Percentiles rank a stretch among this genome's conserved stretches.
Evolutionary conservation across 768 basidiomycete species (phyloP).

Genomic region (Collybiopsis luxurians): DNA sequence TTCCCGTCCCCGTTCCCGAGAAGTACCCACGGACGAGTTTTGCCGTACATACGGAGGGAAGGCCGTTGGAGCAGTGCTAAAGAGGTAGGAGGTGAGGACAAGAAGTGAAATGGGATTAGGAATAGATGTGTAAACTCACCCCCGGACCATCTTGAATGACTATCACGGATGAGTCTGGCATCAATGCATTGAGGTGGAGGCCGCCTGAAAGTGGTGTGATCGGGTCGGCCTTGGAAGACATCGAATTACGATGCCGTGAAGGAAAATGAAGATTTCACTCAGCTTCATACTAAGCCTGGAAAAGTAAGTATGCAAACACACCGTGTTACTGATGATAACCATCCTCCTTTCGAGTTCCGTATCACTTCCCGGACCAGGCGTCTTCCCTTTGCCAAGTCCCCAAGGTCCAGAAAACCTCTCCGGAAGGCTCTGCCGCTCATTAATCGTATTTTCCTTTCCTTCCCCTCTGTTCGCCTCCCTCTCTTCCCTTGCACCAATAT

Average conservation of each 20-base stretch:
- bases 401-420: constrained; percentile 25
- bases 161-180: constrained; percentile 19
- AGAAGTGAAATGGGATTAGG: not conserved
- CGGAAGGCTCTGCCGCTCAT: constrained; percentile 8
- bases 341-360: constrained; percentile 21
- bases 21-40: constrained; percentile 10
- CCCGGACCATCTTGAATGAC: constrained; percentile 20
- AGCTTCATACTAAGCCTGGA: constrained; percentile 11
- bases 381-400: constrained; percentile 12
- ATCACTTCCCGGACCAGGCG: constrained; percentile 10
- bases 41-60: constrained; percentile 11
- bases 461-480: too few species aligned
- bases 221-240: constrained; percentile 8
- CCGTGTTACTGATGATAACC: constrained; percentile 26
- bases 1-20: constrained; percentile 10
- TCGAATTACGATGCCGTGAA: not conserved
- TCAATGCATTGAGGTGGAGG: constrained; percentile 17
- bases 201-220: constrained; percentile 22
- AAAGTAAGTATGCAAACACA: constrained; percentile 17
- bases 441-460: too few species aligned
- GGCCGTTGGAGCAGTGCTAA: constrained; percentile 8
- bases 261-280: not conserved
- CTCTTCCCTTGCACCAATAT: constrained; percentile 7
- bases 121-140: not conserved
- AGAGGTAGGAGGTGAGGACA: not conserved